Percentiles rank a stretch among this genome's conserved stretches.
phyloP scores from a whole-genome alignment of 2,329 filamentous ascomycete genomes.

The Fusarium virguliforme region DNA sequence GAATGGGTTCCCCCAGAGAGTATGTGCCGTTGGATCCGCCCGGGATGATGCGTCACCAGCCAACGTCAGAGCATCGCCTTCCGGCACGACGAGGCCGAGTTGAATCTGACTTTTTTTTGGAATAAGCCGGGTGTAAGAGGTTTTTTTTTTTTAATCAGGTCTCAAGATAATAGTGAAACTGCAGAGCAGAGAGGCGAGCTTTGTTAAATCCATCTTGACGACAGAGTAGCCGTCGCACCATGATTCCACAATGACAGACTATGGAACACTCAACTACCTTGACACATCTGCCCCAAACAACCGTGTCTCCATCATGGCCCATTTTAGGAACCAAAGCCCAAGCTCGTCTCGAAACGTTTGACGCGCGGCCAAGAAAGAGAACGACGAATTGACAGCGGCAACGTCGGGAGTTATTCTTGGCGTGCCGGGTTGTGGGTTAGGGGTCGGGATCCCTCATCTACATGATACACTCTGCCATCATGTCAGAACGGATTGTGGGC shows the following conservation, averaged over 20 bases:
- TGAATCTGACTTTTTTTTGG: slow-evolving; percentile 7
- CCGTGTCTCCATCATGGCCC: background rate
- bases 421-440: slow-evolving; percentile 5
- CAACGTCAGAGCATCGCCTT: slow-evolving; percentile 46
- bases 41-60: slow-evolving; percentile 40
- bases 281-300: background rate
- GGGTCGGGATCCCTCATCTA: background rate
- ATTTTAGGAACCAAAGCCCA: background rate
- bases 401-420: slow-evolving; percentile 8
- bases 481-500: slow-evolving; percentile 11
- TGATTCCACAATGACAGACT: slow-evolving; percentile 1
- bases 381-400: slow-evolving; percentile 1
- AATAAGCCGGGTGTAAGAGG: slow-evolving; percentile 9
- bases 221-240: background rate
- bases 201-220: background rate
- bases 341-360: background rate
- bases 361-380: slow-evolving; percentile 4
- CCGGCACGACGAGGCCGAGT: slow-evolving; percentile 41
- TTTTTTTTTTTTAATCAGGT: too few relatives aligned
- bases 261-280: background rate
- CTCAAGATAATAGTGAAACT: too few relatives aligned
- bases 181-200: too few relatives aligned
- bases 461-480: slow-evolving; percentile 16
- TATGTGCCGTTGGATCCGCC: slow-evolving; percentile 36
- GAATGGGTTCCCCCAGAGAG: background rate